These are phyloP conservation scores for Moniliella sp. DNA, from an alignment of 1,284 basidiomycete genomes.

Conservation along the genomic window DNA sequence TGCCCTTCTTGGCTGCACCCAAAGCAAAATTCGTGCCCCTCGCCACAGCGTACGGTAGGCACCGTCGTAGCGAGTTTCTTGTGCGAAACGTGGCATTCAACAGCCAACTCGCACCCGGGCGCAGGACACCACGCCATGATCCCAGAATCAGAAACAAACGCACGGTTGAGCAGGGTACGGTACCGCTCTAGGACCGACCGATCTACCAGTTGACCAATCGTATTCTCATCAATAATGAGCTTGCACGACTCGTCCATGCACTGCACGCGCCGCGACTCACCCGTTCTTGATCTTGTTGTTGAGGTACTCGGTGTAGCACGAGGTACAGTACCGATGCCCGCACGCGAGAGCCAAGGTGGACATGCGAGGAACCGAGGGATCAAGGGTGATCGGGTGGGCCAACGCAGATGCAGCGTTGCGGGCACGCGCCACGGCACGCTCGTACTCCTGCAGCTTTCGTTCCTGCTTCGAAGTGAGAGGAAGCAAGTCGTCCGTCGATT, in stretches of 20 bases:
- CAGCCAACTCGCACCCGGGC: constrained; percentile 49
- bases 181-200: constrained; percentile 40
- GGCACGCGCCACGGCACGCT: too few relatives aligned
- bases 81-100: constrained; percentile 52
- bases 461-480: too few relatives aligned
- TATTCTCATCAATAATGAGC: constrained; percentile 42
- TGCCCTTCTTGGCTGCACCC: constrained; percentile 44
- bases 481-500: constrained; percentile 16
- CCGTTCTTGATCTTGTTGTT: constrained; percentile 69
- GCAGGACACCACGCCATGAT: constrained; percentile 75
- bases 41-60: constrained; percentile 64
- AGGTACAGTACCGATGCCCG: constrained; percentile 33
- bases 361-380: too few relatives aligned
- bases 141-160: constrained; percentile 67
- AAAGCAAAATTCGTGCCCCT: constrained; percentile 46
- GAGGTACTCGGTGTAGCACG: constrained; percentile 69
- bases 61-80: constrained; percentile 47
- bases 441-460: constrained; percentile 13
- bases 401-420: too few relatives aligned
- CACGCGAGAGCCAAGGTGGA: constrained; percentile 26
- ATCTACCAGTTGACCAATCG: constrained; percentile 14
- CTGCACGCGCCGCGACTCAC: constrained; percentile 56
- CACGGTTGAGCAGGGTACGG: constrained; percentile 62
- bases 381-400: too few relatives aligned
- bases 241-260: constrained; percentile 84